phyloP scores from a whole-genome alignment of 176 grass and related monocot species.

The Juncus effusus region DNA sequence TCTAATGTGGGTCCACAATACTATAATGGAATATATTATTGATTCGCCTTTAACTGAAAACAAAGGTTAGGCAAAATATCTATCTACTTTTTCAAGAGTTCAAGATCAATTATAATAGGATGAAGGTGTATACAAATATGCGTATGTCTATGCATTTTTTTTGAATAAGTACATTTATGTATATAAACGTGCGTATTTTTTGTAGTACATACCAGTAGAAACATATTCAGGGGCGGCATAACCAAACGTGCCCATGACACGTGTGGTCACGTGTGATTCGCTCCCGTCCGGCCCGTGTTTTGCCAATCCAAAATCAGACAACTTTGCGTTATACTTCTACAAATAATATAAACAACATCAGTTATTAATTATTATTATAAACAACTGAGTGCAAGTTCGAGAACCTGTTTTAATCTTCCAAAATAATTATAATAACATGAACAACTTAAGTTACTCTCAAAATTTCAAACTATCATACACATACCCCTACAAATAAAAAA shows the following conservation, averaged over 20 bases:
- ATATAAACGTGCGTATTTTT: background rate
- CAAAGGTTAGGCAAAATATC: background rate
- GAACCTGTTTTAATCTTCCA: too few relatives aligned
- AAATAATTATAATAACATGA: too few relatives aligned
- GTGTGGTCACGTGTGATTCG: constrained; percentile 78
- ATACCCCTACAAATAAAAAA: too few relatives aligned
- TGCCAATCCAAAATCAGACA: constrained; percentile 86
- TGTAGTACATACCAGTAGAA: constrained; percentile 50
- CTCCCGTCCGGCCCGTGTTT: constrained; percentile 72
- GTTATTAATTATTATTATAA: too few relatives aligned
- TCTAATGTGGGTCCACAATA: background rate
- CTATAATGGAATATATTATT: too few relatives aligned
- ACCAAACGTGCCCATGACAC: constrained; percentile 83
- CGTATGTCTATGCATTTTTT: background rate
- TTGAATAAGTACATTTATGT: background rate
- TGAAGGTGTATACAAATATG: background rate
- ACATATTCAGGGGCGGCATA: constrained; percentile 93
- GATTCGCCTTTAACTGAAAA: background rate
- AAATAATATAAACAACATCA: background rate
- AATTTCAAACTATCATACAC: too few relatives aligned
- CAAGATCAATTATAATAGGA: background rate
- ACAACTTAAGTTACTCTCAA: too few relatives aligned
- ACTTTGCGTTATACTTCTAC: constrained; percentile 73
- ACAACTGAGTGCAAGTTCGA: too few relatives aligned
- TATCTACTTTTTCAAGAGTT: background rate